Base-by-base conservation (phyloP, 768 basidiomycete genomes). In the Roridomyces roridus region DNA sequence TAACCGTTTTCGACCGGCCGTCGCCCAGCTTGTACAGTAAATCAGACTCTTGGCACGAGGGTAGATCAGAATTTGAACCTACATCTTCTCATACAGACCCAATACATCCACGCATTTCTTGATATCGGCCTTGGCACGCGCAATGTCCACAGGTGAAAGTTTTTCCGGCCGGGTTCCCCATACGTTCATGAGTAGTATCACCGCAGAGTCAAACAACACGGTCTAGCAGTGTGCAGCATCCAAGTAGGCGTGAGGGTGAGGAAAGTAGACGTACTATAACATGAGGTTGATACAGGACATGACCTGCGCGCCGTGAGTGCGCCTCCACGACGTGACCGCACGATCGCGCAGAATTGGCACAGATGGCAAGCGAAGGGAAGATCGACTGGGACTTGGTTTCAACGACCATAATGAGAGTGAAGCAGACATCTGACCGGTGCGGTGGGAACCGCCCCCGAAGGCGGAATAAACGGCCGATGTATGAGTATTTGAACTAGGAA, bases 331-430 rank as follows among this genome's bases (percentile, higher is more conserved):
- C 81, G 57, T 77, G 77, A 21, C 75, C 72, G 29, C 77, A 76
- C 3, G 78, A 77, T 40, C 80, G 74, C 15, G 78, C 76, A 2
- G 84, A 82, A 55, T 79, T 83, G 52, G 80, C 76, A 10, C 34
- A 40, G 15, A 83, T 74, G 10, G 75, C 79, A 25, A 82, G 74
- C 26, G 79, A 79, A 12, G 82, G 80, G 29, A 81, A 45, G 21
- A 26, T 5, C 18, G 29, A 36, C 20, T 39, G 17, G 11, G 2
- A 23, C 18, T 21, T 10, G 31, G 20, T 17, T 51, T 14, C 35
- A 15, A 12, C 29, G 4, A 9, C 20, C 6, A 29, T 28, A 12
- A 26, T 29, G 23, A 40, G 36, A 14, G 18, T 2, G 9, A 24
- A 6, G 28, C 31, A 15, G 14, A 36, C 31, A 12, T 35, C 18